Evolutionary conservation across 2,329 filamentous ascomycete species (phyloP), one percentile per base, ranked within the genome.

Genomic region (Xylaria sp.): DNA sequence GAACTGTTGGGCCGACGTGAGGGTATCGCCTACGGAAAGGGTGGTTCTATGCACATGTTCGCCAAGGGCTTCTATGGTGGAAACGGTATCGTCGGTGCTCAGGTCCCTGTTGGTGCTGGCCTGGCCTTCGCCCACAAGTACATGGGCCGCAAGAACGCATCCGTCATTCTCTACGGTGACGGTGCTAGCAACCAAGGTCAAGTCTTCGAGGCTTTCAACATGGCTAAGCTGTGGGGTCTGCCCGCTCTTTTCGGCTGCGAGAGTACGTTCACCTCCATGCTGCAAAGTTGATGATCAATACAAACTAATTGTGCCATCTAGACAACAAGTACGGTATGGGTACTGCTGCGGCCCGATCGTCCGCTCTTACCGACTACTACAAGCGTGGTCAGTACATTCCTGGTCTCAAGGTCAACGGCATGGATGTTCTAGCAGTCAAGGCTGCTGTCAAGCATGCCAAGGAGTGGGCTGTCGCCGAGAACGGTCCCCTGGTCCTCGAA

Each of bases 281-380:
- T 62, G 6, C 36, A 44, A 36, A n/a, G 28, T 26, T 42, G 2
- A 23, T 33, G 26, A 20, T 58, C 51, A 63, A 54, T 33, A 48
- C 49, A 26, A 71, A 51, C 78, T 81, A 73, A 82, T 72, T 5
- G 9, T 60, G 17, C 42, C 54, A 40, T 36, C 20, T 65, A 97
- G 94, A 99, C 90, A 99, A 99, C 92, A 99, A 99, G 86, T 99
- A 99, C 82, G 96, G 96, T 83, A 99, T 99, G 96, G 96, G 96
- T 85, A 99, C 96, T 72, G 92, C 96, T 70, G 95, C 96, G 75
- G 91, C 92, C 83, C 94, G 96, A 78, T 94, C 96, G 70, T 95
- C 96, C 69, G 96, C 96, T 77, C 85, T 97, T 80, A 98, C 96
- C 82, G 96, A 99, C 83, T 99, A 99, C 91, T 98, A 99, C 90